Evolutionary conservation across 2,329 filamentous ascomycete species (phyloP), one percentile per base, ranked within the genome.

Genomic region (Neonectria ditissima): DNA sequence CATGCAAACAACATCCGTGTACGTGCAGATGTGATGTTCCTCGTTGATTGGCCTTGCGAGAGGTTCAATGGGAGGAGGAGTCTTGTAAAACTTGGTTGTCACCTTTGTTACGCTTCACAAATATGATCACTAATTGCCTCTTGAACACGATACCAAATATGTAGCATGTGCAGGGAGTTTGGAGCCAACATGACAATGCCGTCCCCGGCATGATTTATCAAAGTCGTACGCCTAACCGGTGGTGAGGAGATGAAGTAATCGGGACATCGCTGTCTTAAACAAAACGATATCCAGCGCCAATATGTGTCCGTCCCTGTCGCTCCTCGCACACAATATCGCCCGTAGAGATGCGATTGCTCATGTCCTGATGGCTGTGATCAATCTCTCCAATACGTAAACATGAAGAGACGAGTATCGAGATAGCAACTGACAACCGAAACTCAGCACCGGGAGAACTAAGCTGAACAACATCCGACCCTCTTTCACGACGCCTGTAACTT

Each of bases 121-220:
- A 50, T n/a, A 32, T 32, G 32, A 34, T 18, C 32, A 37, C 50
- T 39, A 26, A 53, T 53, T 39, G 28, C 26, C 26, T 37, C 3
- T 18, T 37, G 28, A 50, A 16, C 26, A 32, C 5, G 22, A 50
- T 41, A 39, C 34, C 37, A 30, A 30, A 2, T 37, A 16, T 37
- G 14, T 50, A 43, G 48, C 34, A n/a, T 26, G 18, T 32, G 9
- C 20, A 7, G 20, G 20, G 13, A 18, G 16, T 8, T 28, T 39
- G n/a, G 22, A 5, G 20, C 39, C 22, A 45, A 32, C 9, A 32
- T 20, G 10, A 30, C 5, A 18, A 18, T 34, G 7, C 24, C 34
- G 41, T 4, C 45, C 37, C 14, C 18, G 55, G 58, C 34, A 60
- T 50, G 34, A 55, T 60, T 50, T 34, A 51, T 51, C 55, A 55